Percentiles rank a stretch among this genome's conserved stretches.
These are phyloP conservation scores for Mentha longifolia DNA, from an alignment of 257 asterid genomes.

Conservation along the genomic window DNA sequence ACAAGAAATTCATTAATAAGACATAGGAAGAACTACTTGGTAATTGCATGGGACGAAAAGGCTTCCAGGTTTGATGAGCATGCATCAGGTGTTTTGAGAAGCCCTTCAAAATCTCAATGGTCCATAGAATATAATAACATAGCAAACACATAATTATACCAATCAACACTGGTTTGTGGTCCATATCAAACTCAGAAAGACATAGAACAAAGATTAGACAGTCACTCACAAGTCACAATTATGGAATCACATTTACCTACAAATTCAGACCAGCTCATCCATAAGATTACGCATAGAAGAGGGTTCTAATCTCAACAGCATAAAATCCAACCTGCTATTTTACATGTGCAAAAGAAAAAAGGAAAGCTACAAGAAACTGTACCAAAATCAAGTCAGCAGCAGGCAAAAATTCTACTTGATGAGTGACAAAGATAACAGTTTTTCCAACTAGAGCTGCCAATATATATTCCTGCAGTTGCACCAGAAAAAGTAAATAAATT, in stretches of 20 bases:
- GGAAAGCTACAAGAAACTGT: conserved; percentile 33
- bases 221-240: background rate
- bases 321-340: conserved; percentile 9
- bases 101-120: background rate
- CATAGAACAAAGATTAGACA: conserved; percentile 4
- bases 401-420: conserved; percentile 96
- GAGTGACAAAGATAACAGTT: conserved; percentile 92
- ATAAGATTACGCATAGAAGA: conserved; percentile 12
- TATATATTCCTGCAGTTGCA: conserved; percentile 86
- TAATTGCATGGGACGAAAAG: background rate
- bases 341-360: background rate
- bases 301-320: conserved; percentile 7
- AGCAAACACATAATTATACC: background rate
- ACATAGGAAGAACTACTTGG: conserved; percentile 8
- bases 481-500: conserved; percentile 12
- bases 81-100: background rate
- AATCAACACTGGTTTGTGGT: no score
- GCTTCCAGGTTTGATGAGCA: background rate
- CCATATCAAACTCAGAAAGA: background rate
- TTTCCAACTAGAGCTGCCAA: conserved; percentile 78
- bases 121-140: background rate
- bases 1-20: conserved; percentile 16
- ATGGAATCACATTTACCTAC: conserved; percentile 10
- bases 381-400: conserved; percentile 97
- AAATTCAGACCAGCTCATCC: conserved; percentile 19